phyloP scores from a whole-genome alignment of 2,329 filamentous ascomycete genomes.

The Gnomoniopsis smithogilvyi region DNA sequence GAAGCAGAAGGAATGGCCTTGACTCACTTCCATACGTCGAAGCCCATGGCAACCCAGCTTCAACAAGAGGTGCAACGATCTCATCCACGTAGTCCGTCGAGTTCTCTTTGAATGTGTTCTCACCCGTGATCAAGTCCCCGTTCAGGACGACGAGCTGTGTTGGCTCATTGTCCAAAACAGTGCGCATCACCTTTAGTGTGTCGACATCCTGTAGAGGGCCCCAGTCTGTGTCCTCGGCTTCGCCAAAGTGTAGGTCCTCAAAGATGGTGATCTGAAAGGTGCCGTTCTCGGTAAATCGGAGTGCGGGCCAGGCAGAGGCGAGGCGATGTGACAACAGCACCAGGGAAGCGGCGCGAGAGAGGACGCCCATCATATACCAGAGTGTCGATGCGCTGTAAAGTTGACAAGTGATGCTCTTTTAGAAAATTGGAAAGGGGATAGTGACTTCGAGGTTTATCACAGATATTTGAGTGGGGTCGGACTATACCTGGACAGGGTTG shows the following conservation, averaged over 20 bases:
- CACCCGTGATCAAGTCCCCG: conserved; percentile 55
- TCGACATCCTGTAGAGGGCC: conserved; percentile 39
- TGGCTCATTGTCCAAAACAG: conserved; percentile 41
- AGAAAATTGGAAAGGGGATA: neutral
- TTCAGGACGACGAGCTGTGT: conserved; percentile 50
- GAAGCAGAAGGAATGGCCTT: accelerated
- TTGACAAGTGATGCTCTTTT: neutral
- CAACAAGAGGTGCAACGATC: conserved; percentile 42
- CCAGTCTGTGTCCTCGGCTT: conserved; percentile 34
- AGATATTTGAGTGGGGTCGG: neutral
- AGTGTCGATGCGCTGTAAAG: neutral
- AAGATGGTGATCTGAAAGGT: conserved; percentile 16
- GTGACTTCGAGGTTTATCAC: neutral
- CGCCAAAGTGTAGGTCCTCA: conserved; percentile 51
- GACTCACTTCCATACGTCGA: conserved; percentile 39
- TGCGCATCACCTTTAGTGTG: conserved; percentile 42
- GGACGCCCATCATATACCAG: neutral
- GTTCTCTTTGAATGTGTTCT: conserved; percentile 41
- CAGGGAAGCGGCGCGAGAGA: neutral
- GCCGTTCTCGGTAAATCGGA: neutral
- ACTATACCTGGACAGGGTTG: neutral
- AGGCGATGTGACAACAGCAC: neutral
- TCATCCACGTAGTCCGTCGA: conserved; percentile 42
- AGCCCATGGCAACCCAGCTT: conserved; percentile 44
- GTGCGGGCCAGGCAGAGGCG: neutral